phyloP scores from a whole-genome alignment of 108 stramenopile species.

The Licmophora abbreviata region DNA sequence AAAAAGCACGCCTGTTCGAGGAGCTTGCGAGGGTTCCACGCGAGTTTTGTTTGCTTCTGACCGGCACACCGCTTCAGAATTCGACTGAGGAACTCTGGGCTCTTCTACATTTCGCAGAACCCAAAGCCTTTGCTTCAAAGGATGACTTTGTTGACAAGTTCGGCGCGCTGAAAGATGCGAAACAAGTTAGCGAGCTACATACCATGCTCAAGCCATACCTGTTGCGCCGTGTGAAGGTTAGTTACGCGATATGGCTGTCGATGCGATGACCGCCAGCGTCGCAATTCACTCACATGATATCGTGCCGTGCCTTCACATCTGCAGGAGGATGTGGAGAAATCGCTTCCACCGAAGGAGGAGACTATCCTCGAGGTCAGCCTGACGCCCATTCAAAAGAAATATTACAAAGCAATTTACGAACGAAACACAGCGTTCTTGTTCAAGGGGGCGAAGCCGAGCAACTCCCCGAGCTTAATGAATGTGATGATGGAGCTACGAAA shows the following conservation, averaged over 20 bases:
- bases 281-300: no score
- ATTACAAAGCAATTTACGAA: conserved; percentile 96
- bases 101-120: conserved; percentile 78
- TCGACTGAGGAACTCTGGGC: conserved; percentile 94
- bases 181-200: conserved; percentile 88
- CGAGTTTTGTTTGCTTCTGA: conserved; percentile 85
- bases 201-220: conserved; percentile 87
- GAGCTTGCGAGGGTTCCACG: conserved; percentile 69
- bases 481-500: conserved; percentile 97
- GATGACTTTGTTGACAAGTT: conserved; percentile 78
- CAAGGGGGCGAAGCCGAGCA: conserved; percentile 75
- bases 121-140: conserved; percentile 47
- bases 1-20: conserved; percentile 64
- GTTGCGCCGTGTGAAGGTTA: conserved; percentile 94
- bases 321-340: conserved; percentile 96
- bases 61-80: conserved; percentile 98
- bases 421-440: conserved; percentile 86
- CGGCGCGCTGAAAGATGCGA: conserved; percentile 73
- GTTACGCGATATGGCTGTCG: no score
- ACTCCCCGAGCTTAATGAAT: conserved; percentile 90
- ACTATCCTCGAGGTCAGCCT: conserved; percentile 94
- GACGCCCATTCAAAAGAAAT: conserved; percentile 94
- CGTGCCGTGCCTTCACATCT: no score
- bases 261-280: no score
- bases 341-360: conserved; percentile 94